Evolutionary conservation across 2,329 filamentous ascomycete genomes (phyloP), one percentile per base, ranked within the genome.

Genomic region (Hypoxylon rubiginosum): DNA sequence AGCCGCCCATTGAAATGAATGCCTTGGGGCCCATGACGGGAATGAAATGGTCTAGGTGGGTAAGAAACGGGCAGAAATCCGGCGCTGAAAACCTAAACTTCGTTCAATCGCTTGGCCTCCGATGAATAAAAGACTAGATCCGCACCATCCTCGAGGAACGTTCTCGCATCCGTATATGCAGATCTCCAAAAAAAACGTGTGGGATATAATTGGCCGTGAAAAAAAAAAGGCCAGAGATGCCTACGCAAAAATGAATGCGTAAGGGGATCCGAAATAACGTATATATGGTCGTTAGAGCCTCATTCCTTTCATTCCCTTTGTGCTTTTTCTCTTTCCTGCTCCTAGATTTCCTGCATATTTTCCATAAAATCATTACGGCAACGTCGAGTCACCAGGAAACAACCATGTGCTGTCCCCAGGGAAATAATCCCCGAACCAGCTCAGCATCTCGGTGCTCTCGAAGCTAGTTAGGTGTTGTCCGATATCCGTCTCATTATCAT

Each of bases 401-500:
- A 77, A 43, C 17, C 74, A 74, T 19, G 75, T 70, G 26, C 77
- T 73, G 19, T 78, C 76, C 7, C 65, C 73, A 0, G 76, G 76
- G 28, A 76, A 73, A 45, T 77, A 78, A 9, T 78, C 75, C 4
- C 76, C 76, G 49, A 77, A 75, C 76, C 76, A 78, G 69, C 75
- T 76, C 58, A 77, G 64, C 76, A 78, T 78, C 59, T 78, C 76
- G 5, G 72, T 72, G 24, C 72, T 72, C 62, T 76, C 76, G 58
- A 78, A 78, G 62, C 74, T 77, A 0, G 73, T 72, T 1, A 78
- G 70, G 32, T 77, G 75, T 58, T 77, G 76, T 1, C 75, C 74
- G 51, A 78, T 77, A 41, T 78, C 76, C 17, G 75, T 75, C 65
- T 78, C 76, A 58, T 78, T 77, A n/a, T 78, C 74, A 57, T 75